Base-by-base conservation (phyloP, 176 grass and related monocot genomes). In the Avena sativa region DNA sequence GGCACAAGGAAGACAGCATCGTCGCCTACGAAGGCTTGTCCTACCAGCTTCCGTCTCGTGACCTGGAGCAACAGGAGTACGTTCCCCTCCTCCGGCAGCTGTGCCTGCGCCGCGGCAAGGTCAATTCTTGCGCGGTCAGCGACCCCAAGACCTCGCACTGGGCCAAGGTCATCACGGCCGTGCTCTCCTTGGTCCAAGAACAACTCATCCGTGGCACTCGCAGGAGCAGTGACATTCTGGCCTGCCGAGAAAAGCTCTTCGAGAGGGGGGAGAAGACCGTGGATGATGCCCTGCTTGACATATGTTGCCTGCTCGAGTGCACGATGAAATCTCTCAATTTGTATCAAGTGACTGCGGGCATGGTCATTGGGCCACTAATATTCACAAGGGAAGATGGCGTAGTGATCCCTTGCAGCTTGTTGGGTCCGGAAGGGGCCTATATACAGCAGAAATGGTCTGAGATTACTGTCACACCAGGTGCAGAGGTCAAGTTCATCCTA, bases 21-120 rank as follows among this genome's bases (percentile, higher is more conserved):
- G 32, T 34, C 32, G 32, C 32, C 32, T 34, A 34, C 32, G 32
- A 34, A 34, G 32, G 32, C 32, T 34, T 34, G 32, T 34, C 32
- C 32, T 34, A 34, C 32, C 32, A 34, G 32, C 32, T 34, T 34
- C 32, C 32, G 32, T 34, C 32, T 34, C 32, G 32, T 34, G 32
- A 34, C 32, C 32, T 34, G 32, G 32, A 34, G 32, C 32, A 34
- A 34, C 32, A 34, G 32, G 32, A 34, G 32, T 34, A 34, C 32
- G 32, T 34, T 1, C 71, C 44, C n/a, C 70, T 74, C 10, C 71
- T 74, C 71, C 44, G 70, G 43, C 70, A 74, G 71, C 2, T 74
- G 5, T 74, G 71, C 46, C 44, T 74, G 71, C 71, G 43, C 71
- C 71, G 71, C 71, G 43, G n/a, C 43, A 74, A 48, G 71, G n/a